Conservation (phyloP, 2,329 filamentous ascomycete genomes). For the Acrocalymma vagum region DNA sequence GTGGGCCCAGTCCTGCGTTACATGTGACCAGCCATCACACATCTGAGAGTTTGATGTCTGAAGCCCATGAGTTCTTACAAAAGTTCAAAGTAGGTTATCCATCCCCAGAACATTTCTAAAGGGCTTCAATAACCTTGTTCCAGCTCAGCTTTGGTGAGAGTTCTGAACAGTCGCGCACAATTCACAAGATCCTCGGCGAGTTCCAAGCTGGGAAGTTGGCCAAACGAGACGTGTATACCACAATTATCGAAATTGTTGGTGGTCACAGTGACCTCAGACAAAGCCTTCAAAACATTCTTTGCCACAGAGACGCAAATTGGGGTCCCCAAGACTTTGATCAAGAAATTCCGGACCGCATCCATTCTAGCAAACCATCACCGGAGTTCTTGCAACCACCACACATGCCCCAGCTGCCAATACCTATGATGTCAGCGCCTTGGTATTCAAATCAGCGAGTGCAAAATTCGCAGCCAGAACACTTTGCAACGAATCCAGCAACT, state of each 20-base stretch:
- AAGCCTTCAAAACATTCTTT: conserved; percentile 28
- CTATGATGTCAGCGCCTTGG: conserved; percentile 24
- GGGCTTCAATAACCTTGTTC: conserved; percentile 1
- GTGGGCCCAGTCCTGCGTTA: not conserved
- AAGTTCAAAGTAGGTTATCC: conserved; percentile 8
- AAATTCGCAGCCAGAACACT: too few species aligned
- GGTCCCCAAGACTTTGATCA: conserved; percentile 26
- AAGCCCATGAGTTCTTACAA: not conserved
- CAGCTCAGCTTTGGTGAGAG: conserved; percentile 34
- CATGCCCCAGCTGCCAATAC: conserved; percentile 29
- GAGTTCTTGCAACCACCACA: conserved; percentile 34
- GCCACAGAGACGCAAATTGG: conserved; percentile 33
- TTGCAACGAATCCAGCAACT: too few species aligned
- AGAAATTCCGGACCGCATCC: conserved; percentile 5
- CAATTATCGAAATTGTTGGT: conserved; percentile 26
- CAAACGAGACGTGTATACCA: conserved; percentile 28
- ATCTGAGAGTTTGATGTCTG: not conserved
- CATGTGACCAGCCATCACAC: not conserved
- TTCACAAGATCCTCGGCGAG: conserved; percentile 22
- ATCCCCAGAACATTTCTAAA: not conserved
- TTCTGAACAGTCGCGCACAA: conserved; percentile 23
- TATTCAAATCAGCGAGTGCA: conserved; percentile 5
- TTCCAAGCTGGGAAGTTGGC: conserved; percentile 26
- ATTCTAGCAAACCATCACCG: conserved; percentile 14
- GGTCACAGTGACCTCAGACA: conserved; percentile 28